phyloP scores from a whole-genome alignment of 352 stramenopile genomes.

The Globisporangium recalcitrans region DNA sequence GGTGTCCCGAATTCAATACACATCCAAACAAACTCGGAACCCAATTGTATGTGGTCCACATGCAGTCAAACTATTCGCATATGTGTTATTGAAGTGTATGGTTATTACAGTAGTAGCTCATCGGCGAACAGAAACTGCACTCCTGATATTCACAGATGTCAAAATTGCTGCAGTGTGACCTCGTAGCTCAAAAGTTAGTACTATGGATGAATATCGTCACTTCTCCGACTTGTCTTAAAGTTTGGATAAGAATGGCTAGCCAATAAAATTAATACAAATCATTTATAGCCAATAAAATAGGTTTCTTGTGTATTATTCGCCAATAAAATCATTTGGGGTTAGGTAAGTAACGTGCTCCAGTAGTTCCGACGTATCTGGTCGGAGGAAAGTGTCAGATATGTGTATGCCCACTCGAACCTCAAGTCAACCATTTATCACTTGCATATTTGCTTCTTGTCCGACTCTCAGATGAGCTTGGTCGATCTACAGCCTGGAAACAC shows the following conservation, averaged over 20 bases:
- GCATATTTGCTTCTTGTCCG: not conserved
- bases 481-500: no score
- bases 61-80: no score
- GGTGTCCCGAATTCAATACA: no score
- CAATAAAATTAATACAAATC: not conserved
- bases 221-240: not conserved
- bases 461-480: not conserved
- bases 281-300: not conserved
- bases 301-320: slow-evolving; percentile 1
- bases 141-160: no score
- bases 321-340: slow-evolving; percentile 6
- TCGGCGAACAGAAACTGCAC: no score
- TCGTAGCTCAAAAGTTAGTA: no score
- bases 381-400: slow-evolving; percentile 10
- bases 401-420: slow-evolving; percentile 10
- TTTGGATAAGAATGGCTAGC: not conserved
- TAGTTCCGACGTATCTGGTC: slow-evolving; percentile 14
- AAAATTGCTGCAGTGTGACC: no score
- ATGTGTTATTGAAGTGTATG: no score
- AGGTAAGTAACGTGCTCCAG: slow-evolving; percentile 11
- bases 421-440: not conserved
- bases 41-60: no score
- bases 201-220: not conserved
- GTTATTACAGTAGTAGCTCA: no score
- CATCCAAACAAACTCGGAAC: no score